phyloP scores from a whole-genome alignment of 805 yeast species.

The Starmerella kuoi region DNA sequence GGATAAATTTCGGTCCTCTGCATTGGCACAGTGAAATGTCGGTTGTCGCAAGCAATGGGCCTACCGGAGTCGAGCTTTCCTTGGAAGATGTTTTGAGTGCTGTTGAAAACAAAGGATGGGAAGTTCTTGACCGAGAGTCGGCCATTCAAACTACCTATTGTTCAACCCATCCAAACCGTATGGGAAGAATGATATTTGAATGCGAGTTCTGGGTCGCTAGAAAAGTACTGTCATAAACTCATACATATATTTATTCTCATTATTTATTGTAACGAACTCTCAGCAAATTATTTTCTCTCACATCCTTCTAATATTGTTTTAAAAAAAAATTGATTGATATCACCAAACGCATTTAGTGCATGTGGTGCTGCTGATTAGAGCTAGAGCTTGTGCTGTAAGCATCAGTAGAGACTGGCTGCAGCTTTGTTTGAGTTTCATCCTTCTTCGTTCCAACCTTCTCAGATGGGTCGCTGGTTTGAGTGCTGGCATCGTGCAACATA shows the following conservation, averaged over 20 bases:
- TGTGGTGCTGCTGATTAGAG: too few relatives aligned
- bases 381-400: too few relatives aligned
- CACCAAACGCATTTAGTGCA: too few relatives aligned
- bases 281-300: too few relatives aligned
- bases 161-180: slow-evolving; percentile 34
- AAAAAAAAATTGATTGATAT: too few relatives aligned
- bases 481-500: not conserved
- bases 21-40: slow-evolving; percentile 57
- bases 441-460: not conserved
- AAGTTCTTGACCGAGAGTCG: slow-evolving; percentile 35
- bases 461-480: not conserved
- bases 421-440: too few relatives aligned
- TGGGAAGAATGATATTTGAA: slow-evolving; percentile 46
- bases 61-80: slow-evolving; percentile 38
- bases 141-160: slow-evolving; percentile 43
- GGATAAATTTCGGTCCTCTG: slow-evolving; percentile 73
- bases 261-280: not conserved
- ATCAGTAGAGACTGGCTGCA: too few relatives aligned
- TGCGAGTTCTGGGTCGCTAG: slow-evolving; percentile 61
- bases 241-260: not conserved
- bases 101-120: slow-evolving; percentile 40
- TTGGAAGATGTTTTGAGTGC: slow-evolving; percentile 42
- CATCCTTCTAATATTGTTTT: too few relatives aligned
- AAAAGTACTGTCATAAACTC: slow-evolving; percentile 19
- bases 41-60: slow-evolving; percentile 23